Conservation (phyloP, 495 filamentous ascomycete species). For the Stereocaulon alpinum region DNA sequence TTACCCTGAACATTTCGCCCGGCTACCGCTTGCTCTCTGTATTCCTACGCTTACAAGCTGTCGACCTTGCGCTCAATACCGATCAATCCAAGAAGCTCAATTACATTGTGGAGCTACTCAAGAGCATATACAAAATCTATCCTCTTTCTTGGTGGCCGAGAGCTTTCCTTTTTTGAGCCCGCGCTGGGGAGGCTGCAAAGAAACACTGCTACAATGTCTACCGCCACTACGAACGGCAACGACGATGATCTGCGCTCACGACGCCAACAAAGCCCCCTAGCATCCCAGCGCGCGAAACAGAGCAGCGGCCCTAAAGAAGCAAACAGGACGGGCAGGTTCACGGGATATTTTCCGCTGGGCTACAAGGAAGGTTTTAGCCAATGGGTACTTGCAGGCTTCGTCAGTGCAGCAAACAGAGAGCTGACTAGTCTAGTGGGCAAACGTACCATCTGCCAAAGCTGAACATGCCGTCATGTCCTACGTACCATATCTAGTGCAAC, state of each 20-base stretch:
- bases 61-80: neutral
- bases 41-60: neutral
- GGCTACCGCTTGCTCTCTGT: neutral
- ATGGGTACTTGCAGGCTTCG: slow-evolving; percentile 50
- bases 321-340: slow-evolving; percentile 26
- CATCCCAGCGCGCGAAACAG: slow-evolving; percentile 42
- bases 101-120: neutral
- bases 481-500: slow-evolving; percentile 72
- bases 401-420: neutral
- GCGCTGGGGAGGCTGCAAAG: neutral
- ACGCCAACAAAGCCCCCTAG: slow-evolving; percentile 38
- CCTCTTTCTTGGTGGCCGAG: neutral
- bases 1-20: neutral
- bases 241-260: slow-evolving; percentile 29
- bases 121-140: neutral
- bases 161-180: neutral
- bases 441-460: slow-evolving; percentile 66
- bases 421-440: slow-evolving; percentile 58
- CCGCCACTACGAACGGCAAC: slow-evolving; percentile 13
- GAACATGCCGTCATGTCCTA: slow-evolving; percentile 84
- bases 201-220: slow-evolving; percentile 2
- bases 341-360: slow-evolving; percentile 65
- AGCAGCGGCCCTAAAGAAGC: slow-evolving; percentile 16
- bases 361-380: slow-evolving; percentile 87
- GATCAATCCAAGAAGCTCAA: neutral